These are phyloP conservation scores for Tuber indicum DNA, from an alignment of 495 filamentous ascomycete genomes.

Conservation along the genomic window DNA sequence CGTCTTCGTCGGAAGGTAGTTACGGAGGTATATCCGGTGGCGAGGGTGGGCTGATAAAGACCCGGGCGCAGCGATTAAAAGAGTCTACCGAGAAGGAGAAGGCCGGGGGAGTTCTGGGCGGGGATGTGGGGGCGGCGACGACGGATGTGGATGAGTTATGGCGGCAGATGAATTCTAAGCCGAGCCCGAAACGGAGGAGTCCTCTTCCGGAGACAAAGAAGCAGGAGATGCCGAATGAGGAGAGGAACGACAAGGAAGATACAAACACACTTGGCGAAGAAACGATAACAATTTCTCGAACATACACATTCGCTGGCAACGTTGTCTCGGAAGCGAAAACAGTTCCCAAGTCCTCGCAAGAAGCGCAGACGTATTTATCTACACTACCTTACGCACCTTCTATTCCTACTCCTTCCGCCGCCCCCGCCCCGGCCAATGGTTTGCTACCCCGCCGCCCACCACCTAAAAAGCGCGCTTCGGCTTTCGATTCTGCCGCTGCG, in stretches of 20 bases:
- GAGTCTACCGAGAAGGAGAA: conserved; percentile 39
- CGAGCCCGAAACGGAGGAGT: conserved; percentile 18
- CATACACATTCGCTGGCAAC: conserved; percentile 87
- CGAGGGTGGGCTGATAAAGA: conserved; percentile 76
- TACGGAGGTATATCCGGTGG: conserved; percentile 45
- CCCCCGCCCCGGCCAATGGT: conserved; percentile 26
- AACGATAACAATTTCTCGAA: conserved; percentile 70
- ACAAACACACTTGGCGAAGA: conserved; percentile 31
- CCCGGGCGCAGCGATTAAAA: conserved; percentile 47
- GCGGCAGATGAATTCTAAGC: conserved; percentile 62
- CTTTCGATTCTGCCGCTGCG: conserved; percentile 69
- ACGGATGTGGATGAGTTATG: conserved; percentile 87
- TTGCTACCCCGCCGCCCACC: conserved; percentile 56
- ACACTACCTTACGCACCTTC: conserved; percentile 49
- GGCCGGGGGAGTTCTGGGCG: conserved; percentile 56
- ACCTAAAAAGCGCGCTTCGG: conserved; percentile 63
- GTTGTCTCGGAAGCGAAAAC: conserved; percentile 74
- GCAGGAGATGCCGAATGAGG: conserved; percentile 22
- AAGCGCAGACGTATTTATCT: conserved; percentile 69
- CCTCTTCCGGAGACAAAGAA: conserved; percentile 24
- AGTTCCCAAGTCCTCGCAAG: conserved; percentile 70
- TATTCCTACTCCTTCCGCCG: conserved; percentile 25
- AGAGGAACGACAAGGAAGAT: conserved; percentile 12
- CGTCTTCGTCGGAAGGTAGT: conserved; percentile 12
- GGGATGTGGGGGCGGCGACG: conserved; percentile 53